A percentile compares a stretch with the other conserved stretches of the same genome.
phyloP scores from a whole-genome alignment of 2,329 filamentous ascomycete genomes.

The Tolypocladium sp. region DNA sequence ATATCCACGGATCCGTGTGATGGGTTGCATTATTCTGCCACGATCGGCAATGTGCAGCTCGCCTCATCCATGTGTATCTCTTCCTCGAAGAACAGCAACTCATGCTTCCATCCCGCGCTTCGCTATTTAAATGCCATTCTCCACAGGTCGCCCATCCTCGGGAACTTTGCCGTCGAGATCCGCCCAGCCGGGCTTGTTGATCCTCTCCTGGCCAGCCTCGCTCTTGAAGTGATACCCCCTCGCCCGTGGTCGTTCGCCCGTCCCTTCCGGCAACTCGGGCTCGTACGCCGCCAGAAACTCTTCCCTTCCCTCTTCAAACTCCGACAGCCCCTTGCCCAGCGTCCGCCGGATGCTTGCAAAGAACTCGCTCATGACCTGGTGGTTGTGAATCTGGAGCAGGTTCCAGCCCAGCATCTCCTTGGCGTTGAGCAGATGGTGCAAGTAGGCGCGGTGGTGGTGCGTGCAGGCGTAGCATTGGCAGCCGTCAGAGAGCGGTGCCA shows the following conservation, averaged over 20 bases:
- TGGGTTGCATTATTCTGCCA: background rate
- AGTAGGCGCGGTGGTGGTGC: constrained; percentile 74
- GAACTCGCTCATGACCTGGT: constrained; percentile 62
- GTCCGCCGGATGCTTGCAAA: constrained; percentile 61
- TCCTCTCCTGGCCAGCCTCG: constrained; percentile 54
- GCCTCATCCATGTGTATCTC: background rate
- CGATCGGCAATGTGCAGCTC: background rate
- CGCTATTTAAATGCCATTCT: background rate
- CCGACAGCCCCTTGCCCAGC: constrained; percentile 44
- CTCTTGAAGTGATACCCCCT: constrained; percentile 78
- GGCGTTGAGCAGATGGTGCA: constrained; percentile 78
- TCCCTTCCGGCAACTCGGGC: constrained; percentile 59
- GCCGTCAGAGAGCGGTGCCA: constrained; percentile 49
- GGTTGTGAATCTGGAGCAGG: constrained; percentile 86
- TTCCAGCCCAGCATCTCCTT: constrained; percentile 98
- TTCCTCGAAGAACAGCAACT: background rate
- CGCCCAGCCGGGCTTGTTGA: constrained; percentile 60
- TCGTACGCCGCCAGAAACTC: constrained; percentile 52
- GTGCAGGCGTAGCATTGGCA: constrained; percentile 81
- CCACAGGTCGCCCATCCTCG: background rate
- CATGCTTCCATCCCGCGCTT: background rate
- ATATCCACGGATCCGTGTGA: background rate
- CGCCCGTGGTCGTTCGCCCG: constrained; percentile 68
- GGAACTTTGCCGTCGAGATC: constrained; percentile 29
- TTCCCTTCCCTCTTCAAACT: constrained; percentile 46